Conservation (phyloP, 768 basidiomycete species). For the Ramaria rubella region DNA sequence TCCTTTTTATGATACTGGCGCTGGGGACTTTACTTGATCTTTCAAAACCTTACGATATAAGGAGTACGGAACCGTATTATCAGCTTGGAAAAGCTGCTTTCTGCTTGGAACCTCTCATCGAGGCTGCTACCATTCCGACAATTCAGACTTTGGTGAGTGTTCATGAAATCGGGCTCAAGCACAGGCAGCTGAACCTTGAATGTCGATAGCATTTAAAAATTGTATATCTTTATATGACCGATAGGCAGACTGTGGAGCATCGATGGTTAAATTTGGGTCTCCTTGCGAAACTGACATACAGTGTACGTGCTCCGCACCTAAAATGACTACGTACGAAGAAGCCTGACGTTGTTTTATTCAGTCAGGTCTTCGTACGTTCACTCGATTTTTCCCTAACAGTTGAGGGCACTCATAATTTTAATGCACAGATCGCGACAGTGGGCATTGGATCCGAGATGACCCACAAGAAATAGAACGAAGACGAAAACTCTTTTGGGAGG, state of each 20-base stretch:
- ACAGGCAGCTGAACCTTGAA: too few species aligned
- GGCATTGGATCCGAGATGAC: conserved; percentile 6
- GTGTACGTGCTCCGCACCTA: background rate
- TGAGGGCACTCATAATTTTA: background rate
- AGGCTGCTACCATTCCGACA: conserved; percentile 3
- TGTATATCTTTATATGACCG: conserved; percentile 11
- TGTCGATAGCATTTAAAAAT: conserved; percentile 7
- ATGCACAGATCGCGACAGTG: conserved; percentile 6
- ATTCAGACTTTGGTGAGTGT: conserved; percentile 3
- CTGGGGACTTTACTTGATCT: conserved; percentile 41
- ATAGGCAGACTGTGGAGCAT: conserved; percentile 8
- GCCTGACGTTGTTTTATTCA: background rate
- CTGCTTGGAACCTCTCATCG: conserved; percentile 25
- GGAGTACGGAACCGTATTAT: conserved; percentile 37
- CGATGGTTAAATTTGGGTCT: conserved; percentile 9
- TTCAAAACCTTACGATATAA: conserved; percentile 25
- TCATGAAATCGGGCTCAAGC: too few species aligned
- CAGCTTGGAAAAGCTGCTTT: conserved; percentile 43
- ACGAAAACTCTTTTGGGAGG: conserved; percentile 9
- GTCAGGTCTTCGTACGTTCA: conserved; percentile 4
- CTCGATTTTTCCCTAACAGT: background rate
- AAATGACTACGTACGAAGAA: background rate
- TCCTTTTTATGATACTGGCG: conserved; percentile 47
- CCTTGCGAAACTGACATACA: conserved; percentile 6
- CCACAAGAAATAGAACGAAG: conserved; percentile 1